phyloP scores from a whole-genome alignment of 1,284 basidiomycete species.

The Moniliophthora roreri region DNA sequence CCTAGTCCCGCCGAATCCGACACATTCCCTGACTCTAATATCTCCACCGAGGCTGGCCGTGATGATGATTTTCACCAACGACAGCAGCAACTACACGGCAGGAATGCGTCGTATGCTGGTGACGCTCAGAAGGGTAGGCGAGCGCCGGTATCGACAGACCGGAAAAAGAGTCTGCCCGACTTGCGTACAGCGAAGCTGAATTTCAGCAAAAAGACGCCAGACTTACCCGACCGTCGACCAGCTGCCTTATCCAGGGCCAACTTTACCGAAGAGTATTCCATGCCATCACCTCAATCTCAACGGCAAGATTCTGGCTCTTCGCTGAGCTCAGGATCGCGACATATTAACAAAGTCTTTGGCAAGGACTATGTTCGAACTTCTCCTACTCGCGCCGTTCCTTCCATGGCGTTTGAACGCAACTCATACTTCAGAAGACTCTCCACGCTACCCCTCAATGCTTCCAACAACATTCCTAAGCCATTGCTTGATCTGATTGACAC shows the following conservation, averaged over 20 bases:
- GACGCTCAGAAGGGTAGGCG: conserved; percentile 33
- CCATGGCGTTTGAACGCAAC: conserved; percentile 81
- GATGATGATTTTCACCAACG: conserved; percentile 17
- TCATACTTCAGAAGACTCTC: conserved; percentile 92
- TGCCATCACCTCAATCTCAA: conserved; percentile 40
- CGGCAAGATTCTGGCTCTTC: conserved; percentile 48
- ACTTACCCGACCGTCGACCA: conserved; percentile 18
- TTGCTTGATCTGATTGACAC: conserved; percentile 83
- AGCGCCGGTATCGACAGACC: conserved; percentile 44
- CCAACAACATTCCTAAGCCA: conserved; percentile 72
- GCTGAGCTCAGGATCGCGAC: conserved; percentile 28
- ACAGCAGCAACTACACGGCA: conserved; percentile 40
- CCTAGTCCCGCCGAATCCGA: conserved; percentile 59
- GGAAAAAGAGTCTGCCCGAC: conserved; percentile 90
- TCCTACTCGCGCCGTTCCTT: conserved; percentile 39
- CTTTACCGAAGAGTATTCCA: conserved; percentile 37
- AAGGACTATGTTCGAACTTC: conserved; percentile 32
- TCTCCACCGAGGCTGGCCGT: conserved; percentile 25
- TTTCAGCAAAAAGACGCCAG: conserved; percentile 29
- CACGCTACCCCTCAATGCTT: conserved; percentile 67
- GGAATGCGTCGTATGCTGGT: conserved; percentile 59
- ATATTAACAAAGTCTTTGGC: conserved; percentile 26
- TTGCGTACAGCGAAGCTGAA: conserved; percentile 59
- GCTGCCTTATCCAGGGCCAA: background rate
- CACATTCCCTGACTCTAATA: conserved; percentile 34